Conservation (phyloP, 164 flowering plant genomes). For the Sedum album region DNA sequence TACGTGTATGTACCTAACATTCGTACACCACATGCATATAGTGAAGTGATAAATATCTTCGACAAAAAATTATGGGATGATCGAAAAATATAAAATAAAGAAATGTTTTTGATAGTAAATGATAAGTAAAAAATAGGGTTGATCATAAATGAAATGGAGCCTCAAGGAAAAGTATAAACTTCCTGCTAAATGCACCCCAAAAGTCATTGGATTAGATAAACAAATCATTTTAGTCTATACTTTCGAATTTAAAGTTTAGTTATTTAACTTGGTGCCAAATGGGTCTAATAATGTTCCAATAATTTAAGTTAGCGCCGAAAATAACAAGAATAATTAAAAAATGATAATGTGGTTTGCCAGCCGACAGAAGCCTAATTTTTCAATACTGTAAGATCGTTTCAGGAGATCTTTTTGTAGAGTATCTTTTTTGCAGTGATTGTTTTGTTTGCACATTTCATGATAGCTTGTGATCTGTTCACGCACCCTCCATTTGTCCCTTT, state of each 20-base stretch:
- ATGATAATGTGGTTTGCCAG: neutral
- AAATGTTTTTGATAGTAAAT: neutral
- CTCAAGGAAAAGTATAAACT: neutral
- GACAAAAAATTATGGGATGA: neutral
- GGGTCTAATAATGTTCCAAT: neutral
- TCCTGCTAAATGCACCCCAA: neutral
- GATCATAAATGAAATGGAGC: neutral
- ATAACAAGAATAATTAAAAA: neutral
- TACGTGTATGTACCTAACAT: conserved; percentile 7
- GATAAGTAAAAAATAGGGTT: neutral
- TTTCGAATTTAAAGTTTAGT: too few species aligned
- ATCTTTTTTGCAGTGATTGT: conserved; percentile 7
- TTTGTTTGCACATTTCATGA: conserved; percentile 1
- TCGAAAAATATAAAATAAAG: too few species aligned
- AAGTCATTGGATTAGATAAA: neutral
- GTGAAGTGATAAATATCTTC: neutral
- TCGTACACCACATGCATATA: neutral
- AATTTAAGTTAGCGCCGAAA: neutral
- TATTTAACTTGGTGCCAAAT: too few species aligned
- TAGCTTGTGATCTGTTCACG: neutral
- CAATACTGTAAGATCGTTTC: neutral
- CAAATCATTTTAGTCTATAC: too few species aligned
- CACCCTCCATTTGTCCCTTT: neutral
- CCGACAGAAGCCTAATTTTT: neutral
- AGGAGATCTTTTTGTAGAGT: conserved; percentile 2